These are phyloP conservation scores for Vachellia pachyceras DNA, from an alignment of 306 rosid species.

Conservation along the genomic window DNA sequence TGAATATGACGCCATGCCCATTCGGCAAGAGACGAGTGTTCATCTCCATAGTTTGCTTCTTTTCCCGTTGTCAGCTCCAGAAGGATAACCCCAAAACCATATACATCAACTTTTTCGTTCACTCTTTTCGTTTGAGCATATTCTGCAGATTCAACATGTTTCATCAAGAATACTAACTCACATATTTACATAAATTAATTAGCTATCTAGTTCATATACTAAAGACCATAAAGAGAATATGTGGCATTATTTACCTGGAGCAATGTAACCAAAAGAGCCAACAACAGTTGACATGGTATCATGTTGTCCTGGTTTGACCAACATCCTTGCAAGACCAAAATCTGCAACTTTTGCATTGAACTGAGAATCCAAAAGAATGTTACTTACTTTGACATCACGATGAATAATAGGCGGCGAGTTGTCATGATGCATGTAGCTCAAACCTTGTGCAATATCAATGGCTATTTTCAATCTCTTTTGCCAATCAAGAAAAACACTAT, in stretches of 20 bases:
- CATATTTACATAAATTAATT: too few species aligned
- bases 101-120: conserved; percentile 66
- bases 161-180: too few species aligned
- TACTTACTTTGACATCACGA: conserved; percentile 80
- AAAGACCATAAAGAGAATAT: background rate
- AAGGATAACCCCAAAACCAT: conserved; percentile 63
- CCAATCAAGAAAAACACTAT: conserved; percentile 56
- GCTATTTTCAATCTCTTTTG: conserved; percentile 74
- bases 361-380: conserved; percentile 72
- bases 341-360: conserved; percentile 86
- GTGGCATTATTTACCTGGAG: conserved; percentile 68
- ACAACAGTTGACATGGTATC: conserved; percentile 77
- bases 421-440: conserved; percentile 87
- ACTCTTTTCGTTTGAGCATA: conserved; percentile 56
- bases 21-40: conserved; percentile 52
- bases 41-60: conserved; percentile 56
- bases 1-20: conserved; percentile 57
- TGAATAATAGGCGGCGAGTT: conserved; percentile 73
- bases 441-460: conserved; percentile 74
- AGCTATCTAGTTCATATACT: too few species aligned
- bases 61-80: conserved; percentile 60
- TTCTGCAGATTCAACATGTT: conserved; percentile 48
- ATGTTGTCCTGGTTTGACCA: conserved; percentile 71
- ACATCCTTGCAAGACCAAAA: conserved; percentile 80
- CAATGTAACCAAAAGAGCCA: conserved; percentile 94